Percentiles rank a stretch among this genome's conserved stretches.
Conservation (phyloP, 495 filamentous ascomycete genomes). For the Bathelium albidoporum region DNA sequence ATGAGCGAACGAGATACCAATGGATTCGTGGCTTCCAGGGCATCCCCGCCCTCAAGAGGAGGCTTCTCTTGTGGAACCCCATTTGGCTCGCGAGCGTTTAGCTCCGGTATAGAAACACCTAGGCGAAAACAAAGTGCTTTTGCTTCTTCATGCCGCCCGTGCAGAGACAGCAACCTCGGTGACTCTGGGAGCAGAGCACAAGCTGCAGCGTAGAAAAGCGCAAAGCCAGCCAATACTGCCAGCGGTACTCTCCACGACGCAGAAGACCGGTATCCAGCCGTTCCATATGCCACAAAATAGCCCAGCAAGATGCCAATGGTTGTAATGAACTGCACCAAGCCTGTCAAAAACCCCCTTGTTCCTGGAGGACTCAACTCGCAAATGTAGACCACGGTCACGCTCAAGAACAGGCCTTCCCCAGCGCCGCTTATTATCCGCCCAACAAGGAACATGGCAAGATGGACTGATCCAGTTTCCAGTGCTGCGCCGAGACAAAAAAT, state of each 20-base stretch:
- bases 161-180: constrained; percentile 35
- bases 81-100: background rate
- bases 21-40: constrained; percentile 35
- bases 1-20: background rate
- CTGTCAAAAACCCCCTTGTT: constrained; percentile 42
- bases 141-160: constrained; percentile 33
- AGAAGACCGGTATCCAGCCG: constrained; percentile 39
- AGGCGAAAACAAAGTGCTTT: background rate
- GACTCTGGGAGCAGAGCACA: constrained; percentile 35
- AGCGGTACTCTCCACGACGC: constrained; percentile 50
- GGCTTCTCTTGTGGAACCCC: background rate
- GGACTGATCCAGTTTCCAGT: constrained; percentile 36
- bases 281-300: constrained; percentile 56
- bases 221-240: constrained; percentile 35
- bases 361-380: constrained; percentile 50
- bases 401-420: constrained; percentile 50
- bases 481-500: constrained; percentile 47
- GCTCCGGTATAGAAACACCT: background rate
- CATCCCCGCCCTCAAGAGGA: background rate
- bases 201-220: constrained; percentile 30
- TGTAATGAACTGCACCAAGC: constrained; percentile 46
- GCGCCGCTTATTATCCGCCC: constrained; percentile 47
- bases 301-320: constrained; percentile 43
- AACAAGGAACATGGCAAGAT: constrained; percentile 43
- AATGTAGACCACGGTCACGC: constrained; percentile 47